phyloP scores from a whole-genome alignment of 1,284 basidiomycete species.

The Hemileia vastatrix region DNA sequence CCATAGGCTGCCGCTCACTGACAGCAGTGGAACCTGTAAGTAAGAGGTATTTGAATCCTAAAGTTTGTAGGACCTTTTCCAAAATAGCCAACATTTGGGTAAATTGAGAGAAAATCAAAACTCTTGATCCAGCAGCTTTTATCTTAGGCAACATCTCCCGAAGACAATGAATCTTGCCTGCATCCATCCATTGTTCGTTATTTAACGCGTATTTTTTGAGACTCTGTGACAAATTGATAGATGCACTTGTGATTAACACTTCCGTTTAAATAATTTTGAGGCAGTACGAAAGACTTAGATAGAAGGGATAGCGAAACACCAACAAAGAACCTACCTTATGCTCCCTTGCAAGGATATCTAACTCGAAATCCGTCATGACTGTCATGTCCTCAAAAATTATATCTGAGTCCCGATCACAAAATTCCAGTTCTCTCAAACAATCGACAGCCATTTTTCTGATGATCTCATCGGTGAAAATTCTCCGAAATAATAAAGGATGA shows the following conservation, averaged over 20 bases:
- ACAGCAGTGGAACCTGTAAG: slow-evolving; percentile 91
- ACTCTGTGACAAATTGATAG: too few relatives aligned
- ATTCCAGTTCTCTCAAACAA: slow-evolving; percentile 82
- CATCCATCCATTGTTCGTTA: slow-evolving; percentile 68
- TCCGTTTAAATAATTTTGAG: neutral
- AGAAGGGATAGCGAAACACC: too few relatives aligned
- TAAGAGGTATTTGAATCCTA: slow-evolving; percentile 69
- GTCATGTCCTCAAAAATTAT: slow-evolving; percentile 53
- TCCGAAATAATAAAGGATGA: slow-evolving; percentile 90
- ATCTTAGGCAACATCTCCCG: slow-evolving; percentile 64
- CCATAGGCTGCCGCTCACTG: slow-evolving; percentile 80
- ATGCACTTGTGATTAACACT: too few relatives aligned
- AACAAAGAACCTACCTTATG: slow-evolving; percentile 65
- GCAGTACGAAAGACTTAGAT: neutral
- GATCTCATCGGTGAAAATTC: slow-evolving; percentile 65
- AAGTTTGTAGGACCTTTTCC: slow-evolving; percentile 68
- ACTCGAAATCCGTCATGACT: slow-evolving; percentile 88
- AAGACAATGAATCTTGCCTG: slow-evolving; percentile 76
- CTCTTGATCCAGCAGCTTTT: slow-evolving; percentile 39
- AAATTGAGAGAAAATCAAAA: slow-evolving; percentile 53
- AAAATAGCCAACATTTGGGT: slow-evolving; percentile 91
- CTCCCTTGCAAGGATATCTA: slow-evolving; percentile 66
- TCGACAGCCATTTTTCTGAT: slow-evolving; percentile 67
- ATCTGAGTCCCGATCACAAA: slow-evolving; percentile 65
- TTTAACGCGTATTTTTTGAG: slow-evolving; percentile 67